Evolutionary conservation across 352 stramenopile genomes (phyloP), one percentile per base, ranked within the genome.

Genomic region (Phytopythium delawarense): DNA sequence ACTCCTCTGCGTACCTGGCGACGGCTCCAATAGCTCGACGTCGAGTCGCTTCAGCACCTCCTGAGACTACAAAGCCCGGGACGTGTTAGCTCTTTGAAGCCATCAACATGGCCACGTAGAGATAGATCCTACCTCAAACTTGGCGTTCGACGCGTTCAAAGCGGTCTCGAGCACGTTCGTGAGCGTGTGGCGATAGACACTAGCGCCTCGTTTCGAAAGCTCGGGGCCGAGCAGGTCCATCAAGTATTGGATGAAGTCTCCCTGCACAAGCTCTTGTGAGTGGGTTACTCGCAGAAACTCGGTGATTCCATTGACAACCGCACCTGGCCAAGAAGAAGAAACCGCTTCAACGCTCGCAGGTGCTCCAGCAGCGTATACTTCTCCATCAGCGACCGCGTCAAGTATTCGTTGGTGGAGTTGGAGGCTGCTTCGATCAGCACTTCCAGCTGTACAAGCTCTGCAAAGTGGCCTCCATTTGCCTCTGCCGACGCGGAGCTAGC

Each of bases 261-360:
- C 97, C 87, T 94, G 63, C 23, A 55, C 13, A 54, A 23, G 4
- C 7, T 6, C 4, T 4, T 1, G 23, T 52, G 23, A 52, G 46
- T 34, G 45, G 9, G 15, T 51, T 32, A 32, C 45, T 28, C 45
- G 12, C 21, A 25, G 4, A 18, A 51, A 15, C 21, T 51, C 13
- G 7, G 7, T 8, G 8, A 6, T n/a, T 18, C 13, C 25, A 54
- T 2, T 16, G 25, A 0, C 7, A 25, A 15, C 8, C 25, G 23
- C 15, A 82, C 87, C 82, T 99, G 97, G n/a, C 96, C 97, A n/a
- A 99, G 81, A 34, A 99, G 82, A 37, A 99, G 74, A 65, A 99
- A 99, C 51, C 96, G 87, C 72, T 99, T 98, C n/a, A 99, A 74
- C 23, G 96, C 97, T 45, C 88, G 82, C 20, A 98, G 94, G 72